Base-by-base conservation (phyloP, 805 yeast genomes). In the Wickerhamiella parazyma region DNA sequence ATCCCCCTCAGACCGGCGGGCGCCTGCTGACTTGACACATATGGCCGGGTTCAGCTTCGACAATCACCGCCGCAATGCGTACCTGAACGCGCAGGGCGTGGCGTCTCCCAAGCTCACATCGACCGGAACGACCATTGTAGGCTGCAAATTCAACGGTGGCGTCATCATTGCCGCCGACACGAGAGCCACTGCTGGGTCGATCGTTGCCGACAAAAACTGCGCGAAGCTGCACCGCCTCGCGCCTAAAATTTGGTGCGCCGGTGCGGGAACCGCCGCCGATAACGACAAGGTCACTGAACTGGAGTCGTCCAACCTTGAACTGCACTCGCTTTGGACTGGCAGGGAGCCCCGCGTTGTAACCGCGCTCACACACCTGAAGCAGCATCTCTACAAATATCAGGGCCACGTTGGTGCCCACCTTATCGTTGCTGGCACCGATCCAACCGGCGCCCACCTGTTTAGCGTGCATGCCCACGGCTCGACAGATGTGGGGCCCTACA, bases 181-280 rank as follows among this genome's bases (percentile, higher is more conserved):
- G 17, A 79, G 98, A 66, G 96, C 98, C 45, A 91, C 98, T 3
- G 80, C 91, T 29, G 98, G 98, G 11, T 80, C 79, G 46, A 85
- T 91, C 54, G 97, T 91, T 28, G 98, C 98, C 6, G 97, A 91
- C 66, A 91, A 91, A 69, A 91, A 91, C 68, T 87, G 96, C 71
- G 95, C 86, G 59, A 89, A 89, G 65, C 70, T 91, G 51, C 96
- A 89, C 65, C 68, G 93, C 53, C 71, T 87, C 51, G 73, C 95
- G 6, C 95, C 96, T 8, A 74, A 72, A 57, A 86, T 87, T 60
- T 89, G 96, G 96, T 89, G 98, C 76, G 98, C 98, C 42, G 98
- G 98, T 57, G 98, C 98, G 3, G 98, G 98, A 63, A 91, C 98
- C n/a, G 98, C 98, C 24, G 97, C 98, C 6, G 98, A 91, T 61